These are phyloP conservation scores for Biscogniauxia mediterranea DNA, from an alignment of 2,329 filamentous ascomycete species.

Conservation along the genomic window DNA sequence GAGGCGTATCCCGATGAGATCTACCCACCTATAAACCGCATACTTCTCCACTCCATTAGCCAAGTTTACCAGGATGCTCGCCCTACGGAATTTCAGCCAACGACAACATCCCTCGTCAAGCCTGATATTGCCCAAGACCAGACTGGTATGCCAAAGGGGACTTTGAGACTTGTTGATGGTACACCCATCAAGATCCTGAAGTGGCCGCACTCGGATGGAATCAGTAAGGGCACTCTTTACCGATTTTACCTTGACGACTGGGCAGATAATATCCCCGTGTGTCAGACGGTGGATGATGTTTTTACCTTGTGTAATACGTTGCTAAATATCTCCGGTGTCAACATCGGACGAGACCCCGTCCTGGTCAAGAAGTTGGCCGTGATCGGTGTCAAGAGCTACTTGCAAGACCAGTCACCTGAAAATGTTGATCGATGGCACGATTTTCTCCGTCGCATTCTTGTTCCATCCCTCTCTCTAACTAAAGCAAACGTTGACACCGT, in stretches of 20 bases:
- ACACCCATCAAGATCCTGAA: constrained; percentile 66
- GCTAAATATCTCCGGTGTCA: constrained; percentile 80
- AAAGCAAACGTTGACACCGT: constrained; percentile 80
- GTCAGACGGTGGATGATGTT: constrained; percentile 85
- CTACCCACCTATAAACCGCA: constrained; percentile 73
- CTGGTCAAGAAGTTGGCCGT: constrained; percentile 80
- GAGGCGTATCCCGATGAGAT: constrained; percentile 81
- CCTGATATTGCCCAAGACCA: constrained; percentile 57
- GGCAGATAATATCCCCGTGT: constrained; percentile 89
- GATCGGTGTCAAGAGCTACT: constrained; percentile 76
- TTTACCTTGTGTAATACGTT: constrained; percentile 83
- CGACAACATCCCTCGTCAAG: constrained; percentile 29
- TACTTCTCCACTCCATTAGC: constrained; percentile 77
- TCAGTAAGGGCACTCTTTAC: constrained; percentile 75
- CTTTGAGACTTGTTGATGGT: constrained; percentile 59
- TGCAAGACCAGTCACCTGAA: constrained; percentile 63
- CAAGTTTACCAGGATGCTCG: constrained; percentile 60
- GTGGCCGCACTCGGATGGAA: constrained; percentile 85
- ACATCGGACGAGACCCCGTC: constrained; percentile 79
- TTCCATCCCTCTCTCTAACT: constrained; percentile 84
- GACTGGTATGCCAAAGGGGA: constrained; percentile 65
- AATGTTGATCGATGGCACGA: constrained; percentile 82
- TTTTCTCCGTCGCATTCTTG: constrained; percentile 77
- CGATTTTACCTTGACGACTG: constrained; percentile 98
- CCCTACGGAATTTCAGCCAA: constrained; percentile 33